Base-by-base conservation (phyloP, 176 grass and related monocot genomes). In the Oryza meridionalis region DNA sequence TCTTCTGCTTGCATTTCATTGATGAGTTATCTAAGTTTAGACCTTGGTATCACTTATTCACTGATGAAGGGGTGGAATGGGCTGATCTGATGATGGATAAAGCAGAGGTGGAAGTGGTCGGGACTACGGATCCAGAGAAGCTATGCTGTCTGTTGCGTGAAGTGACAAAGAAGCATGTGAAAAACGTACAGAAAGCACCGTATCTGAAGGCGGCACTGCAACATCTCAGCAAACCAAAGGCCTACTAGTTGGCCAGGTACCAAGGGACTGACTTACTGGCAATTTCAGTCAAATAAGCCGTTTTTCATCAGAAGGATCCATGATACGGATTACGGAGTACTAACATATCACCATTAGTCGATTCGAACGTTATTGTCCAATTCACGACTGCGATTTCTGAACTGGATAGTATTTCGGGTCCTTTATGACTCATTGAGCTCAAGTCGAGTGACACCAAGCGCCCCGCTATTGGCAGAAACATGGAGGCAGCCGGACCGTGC, bases 21-120 rank as follows among this genome's bases (percentile, higher is more conserved):
- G 11, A 2, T n/a, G 5, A 66, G n/a, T 42, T 17, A 15, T 53
- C 22, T 53, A 55, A 65, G 13, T 65, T 32, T 32, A 11, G 26
- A 6, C 16, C 4, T 80, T 49, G 14, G 21, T 79, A 38, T 35
- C 33, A 35, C 33, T 35, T 35, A 5, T 35, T 31, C 42, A 45
- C 43, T 78, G 40, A 19, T 67, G 11, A 49, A 86, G 88, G 68
- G 49, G 75, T 87, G 26, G 84, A 90, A 69, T 32, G 61, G 40
- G 61, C 50, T 45, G 72, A 82, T 40, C 47, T 85, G 69, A 47
- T 70, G 44, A 6, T 32, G n/a, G 83, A 85, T n/a, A 59, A 26
- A 22, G 72, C 82, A 40, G 66, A 86, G 65, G 77, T 86, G 64
- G 65, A 12, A 77, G 88, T 85, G 75, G 43, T 68, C 0, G 15